Evolutionary conservation across 176 grass and related monocot genomes (phyloP), one percentile per base, ranked within the genome.

Genomic region (Eragrostis nindensis): DNA sequence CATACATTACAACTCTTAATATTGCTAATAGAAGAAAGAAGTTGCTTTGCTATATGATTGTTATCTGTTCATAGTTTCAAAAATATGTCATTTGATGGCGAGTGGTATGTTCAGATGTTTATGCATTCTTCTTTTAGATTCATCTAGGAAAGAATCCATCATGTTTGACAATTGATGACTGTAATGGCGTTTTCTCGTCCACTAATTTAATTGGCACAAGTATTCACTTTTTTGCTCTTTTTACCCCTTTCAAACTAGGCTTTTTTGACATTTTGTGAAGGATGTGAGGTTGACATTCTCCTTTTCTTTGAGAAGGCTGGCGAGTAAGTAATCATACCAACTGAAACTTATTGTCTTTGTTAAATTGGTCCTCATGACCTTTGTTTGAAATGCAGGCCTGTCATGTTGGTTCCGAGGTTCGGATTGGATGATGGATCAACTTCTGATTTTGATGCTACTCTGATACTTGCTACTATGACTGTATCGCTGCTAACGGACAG

Each of bases 191-290:
- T 73, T 49, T 77, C 5, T 38, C 2, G 11, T 62, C 77, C 19
- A 29, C 22, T 72, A 62, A 62, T 85, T 59, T 48, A 70, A 45
- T 46, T 56, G 70, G 48, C 71, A 67, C 53, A 17, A n/a, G 2
- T 81, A 7, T 43, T 54, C 41, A 71, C 49, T 54, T 67, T 30
- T 82, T 80, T 54, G 4, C 25, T 73, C 18, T 74, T 6, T 72
- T 80, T 46, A 32, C 38, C 11, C 22, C 48, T 79, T 87, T 24
- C 70, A 77, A 68, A 30, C 5, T 83, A 99, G 96, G 92, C 96
- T 49, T 93, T 98, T 76, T 88, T 95, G 73, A 76, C 88, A 75
- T 93, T 99, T 78, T 99, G 88, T 88, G 96, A 99, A 89, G 90
- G 86, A 65, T 99, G 90, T 67, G 96, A 99, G 64, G 75, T 95